phyloP scores from a whole-genome alignment of 129 eudicot species.

The Lactuca saligna region DNA sequence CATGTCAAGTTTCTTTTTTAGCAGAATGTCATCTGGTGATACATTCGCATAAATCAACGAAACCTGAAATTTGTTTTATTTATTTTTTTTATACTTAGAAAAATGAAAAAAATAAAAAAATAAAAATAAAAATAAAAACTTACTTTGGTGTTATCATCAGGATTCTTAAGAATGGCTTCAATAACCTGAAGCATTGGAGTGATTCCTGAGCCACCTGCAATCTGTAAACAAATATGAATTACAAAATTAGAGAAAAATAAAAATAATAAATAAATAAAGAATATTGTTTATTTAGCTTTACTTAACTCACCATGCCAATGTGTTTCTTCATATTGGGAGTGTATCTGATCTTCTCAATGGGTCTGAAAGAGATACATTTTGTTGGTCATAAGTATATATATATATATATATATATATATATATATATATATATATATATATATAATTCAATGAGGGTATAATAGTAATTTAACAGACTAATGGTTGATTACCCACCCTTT shows the following conservation, averaged over 20 bases:
- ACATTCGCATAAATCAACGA: conserved; percentile 86
- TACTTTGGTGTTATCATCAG: conserved; percentile 95
- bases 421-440: too few relatives aligned
- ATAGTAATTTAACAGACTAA: neutral
- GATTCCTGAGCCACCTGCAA: conserved; percentile 97
- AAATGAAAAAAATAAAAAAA: neutral
- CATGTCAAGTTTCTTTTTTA: conserved; percentile 87
- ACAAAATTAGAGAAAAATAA: too few relatives aligned
- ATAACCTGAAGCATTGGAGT: conserved; percentile 98
- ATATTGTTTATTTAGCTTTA: too few relatives aligned
- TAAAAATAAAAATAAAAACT: too few relatives aligned
- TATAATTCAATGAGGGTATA: neutral
- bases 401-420: too few relatives aligned
- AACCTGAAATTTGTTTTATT: conserved; percentile 52
- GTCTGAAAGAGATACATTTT: conserved; percentile 53
- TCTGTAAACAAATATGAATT: conserved; percentile 35
- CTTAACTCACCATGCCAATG: conserved; percentile 86
- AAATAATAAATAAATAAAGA: too few relatives aligned
- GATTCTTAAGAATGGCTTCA: conserved; percentile 86
- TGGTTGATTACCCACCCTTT: conserved; percentile 93
- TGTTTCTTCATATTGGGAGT: conserved; percentile 97
- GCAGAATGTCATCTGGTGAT: conserved; percentile 95
- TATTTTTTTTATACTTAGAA: too few relatives aligned
- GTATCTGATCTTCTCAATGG: conserved; percentile 87
- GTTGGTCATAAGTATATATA: conserved; percentile 21